Evolutionary conservation across 306 rosid species (phyloP), one percentile per base, ranked within the genome.

Genomic region (Astragalus membranaceus): DNA sequence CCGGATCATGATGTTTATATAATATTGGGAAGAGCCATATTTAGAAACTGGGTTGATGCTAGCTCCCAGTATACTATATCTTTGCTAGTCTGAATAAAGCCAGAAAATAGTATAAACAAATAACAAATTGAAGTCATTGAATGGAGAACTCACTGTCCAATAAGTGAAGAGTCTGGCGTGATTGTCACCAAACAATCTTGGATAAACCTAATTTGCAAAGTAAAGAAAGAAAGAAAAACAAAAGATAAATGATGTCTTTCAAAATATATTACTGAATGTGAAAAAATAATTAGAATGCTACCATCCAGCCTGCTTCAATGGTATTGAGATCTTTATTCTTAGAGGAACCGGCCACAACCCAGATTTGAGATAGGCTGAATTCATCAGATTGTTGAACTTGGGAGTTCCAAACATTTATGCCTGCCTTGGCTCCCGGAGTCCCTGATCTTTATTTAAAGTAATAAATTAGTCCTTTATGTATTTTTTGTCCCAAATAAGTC

Each of bases 291-390:
- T 66, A 44, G 16, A 78, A 72, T 64, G 53, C 16, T 70, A 82
- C 89, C 85, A 82, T 87, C 89, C 89, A 85, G 54, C 89, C 89
- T 36, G 87, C 87, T 77, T 85, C 89, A 50, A 85, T 82, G 77
- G 81, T 80, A 47, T 82, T 85, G 47, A 85, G 81, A 82, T 79
- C 89, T 75, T 77, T 82, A 64, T 20, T 20, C 23, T 79, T 79
- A 74, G 77, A 80, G 63, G 83, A 68, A 44, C 87, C 89, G 46
- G 85, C 71, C 41, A 77, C 50, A 53, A 85, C 10, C 87, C 83
- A 85, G 36, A 85, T 85, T 82, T 85, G 89, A 48, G 89, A 82
- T 30, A 80, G 74, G 70, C 89, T 85, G 78, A 80, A 85, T 57
- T 85, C 89, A 72, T 82, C 69, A 10, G 76, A 83, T 20, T 82